Evolutionary conservation across 2,329 filamentous ascomycete genomes (phyloP).

Genomic region (Alternaria gansuensis): DNA sequence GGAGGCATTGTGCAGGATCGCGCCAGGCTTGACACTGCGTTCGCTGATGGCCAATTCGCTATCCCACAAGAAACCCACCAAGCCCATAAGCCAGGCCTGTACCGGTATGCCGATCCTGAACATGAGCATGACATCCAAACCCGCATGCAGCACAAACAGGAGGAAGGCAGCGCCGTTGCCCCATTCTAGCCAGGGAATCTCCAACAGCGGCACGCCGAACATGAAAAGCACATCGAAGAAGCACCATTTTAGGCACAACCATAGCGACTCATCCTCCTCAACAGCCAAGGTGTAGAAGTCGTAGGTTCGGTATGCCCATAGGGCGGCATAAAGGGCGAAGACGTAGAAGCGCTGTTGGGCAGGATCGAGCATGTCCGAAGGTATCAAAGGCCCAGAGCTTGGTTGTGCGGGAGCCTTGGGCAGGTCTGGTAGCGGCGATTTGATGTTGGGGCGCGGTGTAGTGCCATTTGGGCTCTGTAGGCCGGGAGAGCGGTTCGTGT

Average conservation of each 20-base stretch:
- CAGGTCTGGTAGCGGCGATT: conserved; percentile 46
- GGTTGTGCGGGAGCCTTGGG: conserved; percentile 35
- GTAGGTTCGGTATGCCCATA: conserved; percentile 85
- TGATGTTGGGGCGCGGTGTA: conserved; percentile 47
- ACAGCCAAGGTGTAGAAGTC: conserved; percentile 83
- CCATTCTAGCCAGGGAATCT: conserved; percentile 97
- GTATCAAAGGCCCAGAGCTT: conserved; percentile 72
- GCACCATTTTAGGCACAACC: conserved; percentile 93
- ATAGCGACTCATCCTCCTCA: conserved; percentile 85
- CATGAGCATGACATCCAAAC: conserved; percentile 87
- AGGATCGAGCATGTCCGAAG: conserved; percentile 82
- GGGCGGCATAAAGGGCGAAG: conserved; percentile 75
- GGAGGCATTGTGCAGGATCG: conserved; percentile 89
- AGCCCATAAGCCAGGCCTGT: conserved; percentile 73
- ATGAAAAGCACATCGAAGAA: conserved; percentile 85
- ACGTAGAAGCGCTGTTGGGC: conserved; percentile 91
- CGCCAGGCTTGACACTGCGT: conserved; percentile 85
- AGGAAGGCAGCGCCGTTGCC: conserved; percentile 76
- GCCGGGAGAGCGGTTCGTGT: conserved; percentile 50
- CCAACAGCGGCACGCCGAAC: conserved; percentile 83
- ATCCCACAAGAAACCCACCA: conserved; percentile 87
- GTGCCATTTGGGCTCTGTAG: conserved; percentile 36
- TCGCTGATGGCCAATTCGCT: conserved; percentile 94
- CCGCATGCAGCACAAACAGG: conserved; percentile 75
- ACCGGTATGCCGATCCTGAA: conserved; percentile 86